Evolutionary conservation across 805 yeast species (phyloP).

Genomic region (Starmerella sirachaensis): DNA sequence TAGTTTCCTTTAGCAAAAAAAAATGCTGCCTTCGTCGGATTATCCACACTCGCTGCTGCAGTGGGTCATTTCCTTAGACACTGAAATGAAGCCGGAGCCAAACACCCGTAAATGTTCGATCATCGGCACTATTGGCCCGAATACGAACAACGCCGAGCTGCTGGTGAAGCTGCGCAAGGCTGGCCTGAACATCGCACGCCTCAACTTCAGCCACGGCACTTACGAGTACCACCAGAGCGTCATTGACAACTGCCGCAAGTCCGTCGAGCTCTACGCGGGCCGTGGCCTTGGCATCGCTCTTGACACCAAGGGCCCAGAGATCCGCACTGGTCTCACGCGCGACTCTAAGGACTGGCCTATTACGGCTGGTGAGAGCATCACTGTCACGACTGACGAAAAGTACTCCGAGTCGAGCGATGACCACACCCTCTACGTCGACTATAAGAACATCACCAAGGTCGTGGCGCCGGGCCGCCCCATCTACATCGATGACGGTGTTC

Average conservation of each 20-base stretch:
- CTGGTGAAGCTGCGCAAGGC: slow-evolving; percentile 85
- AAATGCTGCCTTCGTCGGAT: slow-evolving; percentile 18
- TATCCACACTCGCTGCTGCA: slow-evolving; percentile 37
- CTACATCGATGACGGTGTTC: slow-evolving; percentile 95
- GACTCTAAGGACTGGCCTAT: slow-evolving; percentile 75
- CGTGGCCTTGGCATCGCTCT: slow-evolving; percentile 97
- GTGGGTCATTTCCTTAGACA: slow-evolving; percentile 76
- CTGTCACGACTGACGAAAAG: slow-evolving; percentile 78
- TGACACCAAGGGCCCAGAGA: slow-evolving; percentile 99
- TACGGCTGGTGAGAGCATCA: slow-evolving; percentile 77
- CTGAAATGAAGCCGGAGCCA: slow-evolving; percentile 60
- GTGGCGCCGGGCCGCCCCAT: slow-evolving; percentile 78
- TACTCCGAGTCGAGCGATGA: slow-evolving; percentile 64
- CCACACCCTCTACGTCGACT: slow-evolving; percentile 79
- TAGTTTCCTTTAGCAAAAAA: background rate
- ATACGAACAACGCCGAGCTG: slow-evolving; percentile 80
- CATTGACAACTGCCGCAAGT: slow-evolving; percentile 89
- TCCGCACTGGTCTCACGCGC: slow-evolving; percentile 92
- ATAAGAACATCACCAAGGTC: slow-evolving; percentile 92
- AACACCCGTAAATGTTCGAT: slow-evolving; percentile 87
- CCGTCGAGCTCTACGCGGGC: slow-evolving; percentile 81
- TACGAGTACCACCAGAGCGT: slow-evolving; percentile 96
- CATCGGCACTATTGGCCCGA: slow-evolving; percentile 98
- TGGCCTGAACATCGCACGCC: slow-evolving; percentile 93
- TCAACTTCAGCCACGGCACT: slow-evolving; percentile 98